phyloP scores from a whole-genome alignment of 2,329 filamentous ascomycete genomes.

The Tolypocladium endophyticum region DNA sequence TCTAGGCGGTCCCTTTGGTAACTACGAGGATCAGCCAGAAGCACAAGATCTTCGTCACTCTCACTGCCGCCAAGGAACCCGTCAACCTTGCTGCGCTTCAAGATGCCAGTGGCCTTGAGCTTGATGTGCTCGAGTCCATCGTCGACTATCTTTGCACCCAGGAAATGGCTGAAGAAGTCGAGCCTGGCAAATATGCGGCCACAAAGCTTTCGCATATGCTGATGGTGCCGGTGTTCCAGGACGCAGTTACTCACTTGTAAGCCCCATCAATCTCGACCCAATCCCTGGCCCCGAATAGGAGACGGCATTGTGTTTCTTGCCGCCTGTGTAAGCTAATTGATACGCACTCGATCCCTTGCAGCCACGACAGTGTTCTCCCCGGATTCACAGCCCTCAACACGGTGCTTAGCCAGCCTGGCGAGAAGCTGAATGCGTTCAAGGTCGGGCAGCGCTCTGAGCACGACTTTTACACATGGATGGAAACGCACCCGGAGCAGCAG shows the following conservation, averaged over 20 bases:
- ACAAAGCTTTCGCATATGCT: constrained; percentile 6
- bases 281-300: not conserved
- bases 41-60: constrained; percentile 6
- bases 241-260: constrained; percentile 8
- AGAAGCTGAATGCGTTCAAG: constrained; percentile 9
- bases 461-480: constrained; percentile 10
- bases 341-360: not conserved
- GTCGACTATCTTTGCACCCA: constrained; percentile 8
- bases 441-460: constrained; percentile 4
- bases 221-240: constrained; percentile 5
- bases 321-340: not conserved
- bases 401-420: constrained; percentile 2
- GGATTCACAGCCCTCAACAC: constrained; percentile 7
- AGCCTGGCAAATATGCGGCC: constrained; percentile 2
- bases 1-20: constrained; percentile 5
- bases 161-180: constrained; percentile 4
- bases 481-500: constrained; percentile 8
- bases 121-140: constrained; percentile 5
- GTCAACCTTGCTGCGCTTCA: constrained; percentile 4
- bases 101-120: constrained; percentile 1
- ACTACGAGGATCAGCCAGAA: constrained; percentile 7
- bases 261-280: not conserved
- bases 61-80: constrained; percentile 2
- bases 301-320: not conserved
- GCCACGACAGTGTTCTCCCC: constrained; percentile 8